Conservation (phyloP, 1,284 basidiomycete species). For the Fomitopsis schrenkii region DNA sequence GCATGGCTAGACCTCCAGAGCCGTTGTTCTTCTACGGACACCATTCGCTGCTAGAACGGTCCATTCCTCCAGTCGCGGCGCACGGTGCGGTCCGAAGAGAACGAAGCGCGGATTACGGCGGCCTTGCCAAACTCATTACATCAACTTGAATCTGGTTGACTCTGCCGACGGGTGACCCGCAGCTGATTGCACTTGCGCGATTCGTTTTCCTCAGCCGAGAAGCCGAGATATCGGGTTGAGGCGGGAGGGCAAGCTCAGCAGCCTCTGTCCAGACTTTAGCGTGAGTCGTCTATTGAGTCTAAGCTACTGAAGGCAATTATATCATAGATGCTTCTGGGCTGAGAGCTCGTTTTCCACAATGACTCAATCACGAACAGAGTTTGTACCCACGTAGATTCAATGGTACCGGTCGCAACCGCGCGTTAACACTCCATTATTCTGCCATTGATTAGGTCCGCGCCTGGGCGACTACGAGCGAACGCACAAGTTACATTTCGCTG, state of each 20-base stretch:
- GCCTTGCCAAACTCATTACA: neutral
- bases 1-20: neutral
- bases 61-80: neutral
- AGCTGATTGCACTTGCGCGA: no score
- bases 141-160: neutral
- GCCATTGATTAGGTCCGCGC: neutral
- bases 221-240: no score
- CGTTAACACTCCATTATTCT: neutral
- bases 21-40: neutral
- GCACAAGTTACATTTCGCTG: neutral
- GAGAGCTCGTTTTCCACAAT: neutral
- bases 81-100: neutral
- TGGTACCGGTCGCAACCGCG: neutral
- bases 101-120: neutral
- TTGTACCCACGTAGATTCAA: neutral
- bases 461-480: neutral
- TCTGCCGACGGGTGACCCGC: neutral
- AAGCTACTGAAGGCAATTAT: neutral
- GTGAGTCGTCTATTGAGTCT: no score
- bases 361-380: neutral
- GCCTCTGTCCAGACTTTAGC: no score
- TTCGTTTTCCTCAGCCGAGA: no score
- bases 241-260: no score
- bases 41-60: neutral
- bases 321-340: neutral